Evolutionary conservation across 768 basidiomycete genomes (phyloP).

Genomic region (Scleroderma citrinum): DNA sequence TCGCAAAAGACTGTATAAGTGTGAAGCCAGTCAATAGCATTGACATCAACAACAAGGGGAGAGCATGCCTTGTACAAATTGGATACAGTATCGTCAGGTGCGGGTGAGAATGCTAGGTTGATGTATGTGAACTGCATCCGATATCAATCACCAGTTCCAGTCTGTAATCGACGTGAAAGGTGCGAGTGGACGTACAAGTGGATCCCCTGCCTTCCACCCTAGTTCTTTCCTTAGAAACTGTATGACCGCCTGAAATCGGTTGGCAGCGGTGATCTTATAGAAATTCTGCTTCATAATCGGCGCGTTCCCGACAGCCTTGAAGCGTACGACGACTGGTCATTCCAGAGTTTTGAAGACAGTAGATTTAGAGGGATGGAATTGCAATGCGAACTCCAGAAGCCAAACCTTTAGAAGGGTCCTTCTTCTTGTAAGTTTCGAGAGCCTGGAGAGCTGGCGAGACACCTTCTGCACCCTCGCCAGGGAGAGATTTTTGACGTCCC

Average conservation of each 20-base stretch:
- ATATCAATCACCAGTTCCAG: conserved; percentile 24
- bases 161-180: neutral
- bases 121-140: conserved; percentile 72
- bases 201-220: conserved; percentile 80
- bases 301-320: conserved; percentile 96
- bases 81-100: conserved; percentile 69
- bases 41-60: neutral
- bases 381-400: neutral
- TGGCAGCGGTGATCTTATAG: conserved; percentile 94
- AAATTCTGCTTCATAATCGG: conserved; percentile 99
- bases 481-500: conserved; percentile 25
- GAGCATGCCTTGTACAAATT: conserved; percentile 57
- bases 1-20: conserved; percentile 64
- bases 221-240: conserved; percentile 88
- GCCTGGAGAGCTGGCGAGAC: conserved; percentile 56
- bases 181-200: conserved; percentile 50
- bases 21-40: neutral
- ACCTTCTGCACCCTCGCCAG: conserved; percentile 27
- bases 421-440: conserved; percentile 82
- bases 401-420: conserved; percentile 73
- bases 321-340: conserved; percentile 81
- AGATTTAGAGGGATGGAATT: neutral
- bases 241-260: conserved; percentile 92
- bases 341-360: neutral
- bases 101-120: conserved; percentile 71